Percentiles rank a stretch among this genome's conserved stretches.
These are phyloP conservation scores for Penicillium nordicum DNA, from an alignment of 2,329 filamentous ascomycete species.

Conservation along the genomic window DNA sequence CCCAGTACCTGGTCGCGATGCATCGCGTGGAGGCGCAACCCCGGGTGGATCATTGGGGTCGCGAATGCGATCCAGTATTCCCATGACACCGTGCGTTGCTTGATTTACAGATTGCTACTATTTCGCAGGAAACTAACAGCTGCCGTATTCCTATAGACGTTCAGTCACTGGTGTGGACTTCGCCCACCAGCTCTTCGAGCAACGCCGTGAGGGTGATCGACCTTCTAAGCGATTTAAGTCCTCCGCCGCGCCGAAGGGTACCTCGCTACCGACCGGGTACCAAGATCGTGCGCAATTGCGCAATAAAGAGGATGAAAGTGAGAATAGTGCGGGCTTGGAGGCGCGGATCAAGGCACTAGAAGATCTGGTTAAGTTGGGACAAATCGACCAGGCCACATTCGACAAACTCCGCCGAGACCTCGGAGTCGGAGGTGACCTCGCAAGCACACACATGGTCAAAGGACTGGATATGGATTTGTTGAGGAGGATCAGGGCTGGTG, in stretches of 20 bases:
- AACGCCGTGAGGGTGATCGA: conserved; percentile 54
- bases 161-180: conserved; percentile 69
- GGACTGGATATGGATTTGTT: conserved; percentile 80
- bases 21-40: conserved; percentile 45
- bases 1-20: conserved; percentile 19
- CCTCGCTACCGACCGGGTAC: conserved; percentile 75
- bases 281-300: conserved; percentile 72
- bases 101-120: neutral
- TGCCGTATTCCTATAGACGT: conserved; percentile 50
- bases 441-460: conserved; percentile 83
- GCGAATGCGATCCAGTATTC: conserved; percentile 73
- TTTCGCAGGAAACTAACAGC: neutral
- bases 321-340: conserved; percentile 53
- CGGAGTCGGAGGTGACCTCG: conserved; percentile 70
- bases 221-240: conserved; percentile 72
- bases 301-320: conserved; percentile 52
- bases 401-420: conserved; percentile 72
- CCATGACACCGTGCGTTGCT: conserved; percentile 80
- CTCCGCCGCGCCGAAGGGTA: conserved; percentile 73
- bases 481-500: conserved; percentile 43
- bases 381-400: conserved; percentile 78
- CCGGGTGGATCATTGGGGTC: conserved; percentile 64
- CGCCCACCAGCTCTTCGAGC: conserved; percentile 77
- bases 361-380: conserved; percentile 73
- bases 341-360: conserved; percentile 74